Percentiles rank a stretch among this genome's conserved stretches.
Conservation (phyloP, 352 stramenopile species). For the Peronospora farinosa region DNA sequence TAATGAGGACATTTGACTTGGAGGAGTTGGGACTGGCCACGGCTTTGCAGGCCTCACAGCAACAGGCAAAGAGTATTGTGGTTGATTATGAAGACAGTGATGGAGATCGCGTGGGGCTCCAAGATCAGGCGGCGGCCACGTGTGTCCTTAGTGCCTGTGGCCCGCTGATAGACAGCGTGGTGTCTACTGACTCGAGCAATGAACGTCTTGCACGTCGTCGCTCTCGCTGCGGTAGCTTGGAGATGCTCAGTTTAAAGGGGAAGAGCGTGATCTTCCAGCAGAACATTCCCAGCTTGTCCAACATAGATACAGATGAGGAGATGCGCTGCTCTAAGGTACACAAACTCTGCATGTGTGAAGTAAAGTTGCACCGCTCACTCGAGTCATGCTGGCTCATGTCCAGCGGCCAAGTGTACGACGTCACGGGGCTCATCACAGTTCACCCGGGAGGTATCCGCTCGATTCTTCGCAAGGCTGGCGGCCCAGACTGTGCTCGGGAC, state of each 20-base stretch:
- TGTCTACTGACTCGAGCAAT: not conserved
- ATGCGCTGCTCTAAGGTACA: slow-evolving; percentile 47
- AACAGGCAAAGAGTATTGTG: slow-evolving; percentile 36
- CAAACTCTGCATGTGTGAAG: slow-evolving; percentile 76
- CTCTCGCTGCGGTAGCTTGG: slow-evolving; percentile 27
- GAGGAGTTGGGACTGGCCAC: slow-evolving; percentile 37
- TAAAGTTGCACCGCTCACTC: slow-evolving; percentile 78
- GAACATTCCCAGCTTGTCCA: slow-evolving; percentile 13
- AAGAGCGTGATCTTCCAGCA: slow-evolving; percentile 35
- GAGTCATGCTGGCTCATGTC: slow-evolving; percentile 96
- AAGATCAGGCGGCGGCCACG: slow-evolving; percentile 12
- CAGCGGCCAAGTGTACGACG: slow-evolving; percentile 76
- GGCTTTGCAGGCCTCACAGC: slow-evolving; percentile 1
- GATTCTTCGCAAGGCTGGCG: slow-evolving; percentile 77
- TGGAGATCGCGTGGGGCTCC: slow-evolving; percentile 11
- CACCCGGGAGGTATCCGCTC: slow-evolving; percentile 75
- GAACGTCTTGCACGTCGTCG: slow-evolving; percentile 18
- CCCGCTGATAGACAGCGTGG: slow-evolving; percentile 28
- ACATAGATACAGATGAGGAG: slow-evolving; percentile 22
- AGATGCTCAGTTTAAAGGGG: slow-evolving; percentile 15
- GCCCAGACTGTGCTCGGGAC: slow-evolving; percentile 61
- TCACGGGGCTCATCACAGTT: slow-evolving; percentile 63
- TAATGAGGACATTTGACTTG: slow-evolving; percentile 36
- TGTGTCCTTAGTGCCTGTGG: slow-evolving; percentile 44
- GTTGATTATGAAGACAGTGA: slow-evolving; percentile 51